phyloP scores from a whole-genome alignment of 768 basidiomycete species.

The Lactarius akahatsu region DNA sequence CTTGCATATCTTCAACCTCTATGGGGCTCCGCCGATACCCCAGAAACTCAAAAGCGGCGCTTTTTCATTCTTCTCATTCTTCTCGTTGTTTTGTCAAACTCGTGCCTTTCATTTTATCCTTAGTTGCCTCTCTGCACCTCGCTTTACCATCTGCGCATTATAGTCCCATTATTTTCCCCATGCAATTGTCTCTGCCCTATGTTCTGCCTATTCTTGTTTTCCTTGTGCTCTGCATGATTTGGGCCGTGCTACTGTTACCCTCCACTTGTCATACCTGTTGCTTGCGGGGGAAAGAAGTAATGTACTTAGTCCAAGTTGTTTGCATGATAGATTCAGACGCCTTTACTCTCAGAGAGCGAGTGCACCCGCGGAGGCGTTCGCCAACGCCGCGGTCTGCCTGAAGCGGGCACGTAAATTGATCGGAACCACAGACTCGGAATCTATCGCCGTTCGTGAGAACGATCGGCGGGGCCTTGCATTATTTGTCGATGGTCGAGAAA shows the following conservation, averaged over 20 bases:
- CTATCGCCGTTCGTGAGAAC: constrained; percentile 21
- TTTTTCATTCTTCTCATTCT: constrained; percentile 6
- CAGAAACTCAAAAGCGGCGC: constrained; percentile 18
- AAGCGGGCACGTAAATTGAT: constrained; percentile 22
- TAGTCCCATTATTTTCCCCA: constrained; percentile 19
- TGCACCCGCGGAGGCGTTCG: constrained; percentile 6
- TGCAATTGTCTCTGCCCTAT: constrained; percentile 27
- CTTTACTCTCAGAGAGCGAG: constrained; percentile 3
- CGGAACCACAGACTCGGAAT: constrained; percentile 20
- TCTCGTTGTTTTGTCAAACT: constrained; percentile 20
- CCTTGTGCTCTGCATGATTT: constrained; percentile 25
- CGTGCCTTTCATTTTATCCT: constrained; percentile 6
- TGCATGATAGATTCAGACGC: constrained; percentile 16
- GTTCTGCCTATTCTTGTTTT: constrained; percentile 20
- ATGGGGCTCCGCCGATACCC: constrained; percentile 25
- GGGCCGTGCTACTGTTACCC: constrained; percentile 16
- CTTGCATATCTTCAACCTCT: constrained; percentile 18
- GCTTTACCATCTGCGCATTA: constrained; percentile 29
- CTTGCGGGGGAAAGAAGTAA: constrained; percentile 22
- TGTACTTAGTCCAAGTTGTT: constrained; percentile 21
- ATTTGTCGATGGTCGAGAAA: constrained; percentile 13
- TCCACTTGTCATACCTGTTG: neutral
- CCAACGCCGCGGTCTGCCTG: constrained; percentile 12
- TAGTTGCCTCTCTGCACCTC: constrained; percentile 11
- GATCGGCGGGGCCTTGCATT: constrained; percentile 18